phyloP scores from a whole-genome alignment of 2,329 filamentous ascomycete genomes.

The Westerdykella sp. region DNA sequence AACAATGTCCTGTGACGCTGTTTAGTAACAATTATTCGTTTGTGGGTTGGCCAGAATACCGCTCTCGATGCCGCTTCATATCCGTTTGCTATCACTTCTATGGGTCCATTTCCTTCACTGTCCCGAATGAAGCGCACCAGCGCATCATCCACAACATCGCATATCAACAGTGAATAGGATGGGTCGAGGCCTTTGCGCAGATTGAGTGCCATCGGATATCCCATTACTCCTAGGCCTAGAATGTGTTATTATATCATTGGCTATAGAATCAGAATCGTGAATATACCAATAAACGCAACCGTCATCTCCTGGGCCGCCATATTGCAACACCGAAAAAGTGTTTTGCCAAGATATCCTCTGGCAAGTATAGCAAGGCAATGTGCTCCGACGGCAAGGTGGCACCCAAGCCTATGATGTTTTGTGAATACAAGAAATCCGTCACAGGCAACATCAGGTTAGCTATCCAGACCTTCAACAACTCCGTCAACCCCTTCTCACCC shows the following conservation, averaged over 20 bases:
- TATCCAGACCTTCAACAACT: too few species aligned
- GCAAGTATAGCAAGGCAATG: too few species aligned
- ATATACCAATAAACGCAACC: conserved; percentile 8
- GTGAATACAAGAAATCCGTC: too few species aligned
- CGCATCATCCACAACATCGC: conserved; percentile 36
- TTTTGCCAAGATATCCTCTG: too few species aligned
- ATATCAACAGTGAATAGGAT: conserved; percentile 31
- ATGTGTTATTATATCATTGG: conserved; percentile 1
- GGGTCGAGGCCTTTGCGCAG: conserved; percentile 33
- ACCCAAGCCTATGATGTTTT: too few species aligned
- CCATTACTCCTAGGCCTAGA: conserved; percentile 38
- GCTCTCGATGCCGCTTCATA: conserved; percentile 37
- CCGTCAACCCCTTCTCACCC: too few species aligned
- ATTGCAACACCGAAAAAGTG: too few species aligned
- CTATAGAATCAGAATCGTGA: neutral
- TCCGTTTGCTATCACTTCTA: conserved; percentile 34
- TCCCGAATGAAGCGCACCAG: conserved; percentile 36
- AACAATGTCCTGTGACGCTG: conserved; percentile 26
- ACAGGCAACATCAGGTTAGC: too few species aligned
- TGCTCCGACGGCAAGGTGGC: too few species aligned
- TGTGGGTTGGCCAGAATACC: conserved; percentile 15
- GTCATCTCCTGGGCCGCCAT: conserved; percentile 6
- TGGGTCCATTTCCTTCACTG: conserved; percentile 28
- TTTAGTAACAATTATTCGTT: neutral
- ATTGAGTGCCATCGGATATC: conserved; percentile 40